Conservation (phyloP, 2,329 filamentous ascomycete species). For the Furcasterigmium sp. region DNA sequence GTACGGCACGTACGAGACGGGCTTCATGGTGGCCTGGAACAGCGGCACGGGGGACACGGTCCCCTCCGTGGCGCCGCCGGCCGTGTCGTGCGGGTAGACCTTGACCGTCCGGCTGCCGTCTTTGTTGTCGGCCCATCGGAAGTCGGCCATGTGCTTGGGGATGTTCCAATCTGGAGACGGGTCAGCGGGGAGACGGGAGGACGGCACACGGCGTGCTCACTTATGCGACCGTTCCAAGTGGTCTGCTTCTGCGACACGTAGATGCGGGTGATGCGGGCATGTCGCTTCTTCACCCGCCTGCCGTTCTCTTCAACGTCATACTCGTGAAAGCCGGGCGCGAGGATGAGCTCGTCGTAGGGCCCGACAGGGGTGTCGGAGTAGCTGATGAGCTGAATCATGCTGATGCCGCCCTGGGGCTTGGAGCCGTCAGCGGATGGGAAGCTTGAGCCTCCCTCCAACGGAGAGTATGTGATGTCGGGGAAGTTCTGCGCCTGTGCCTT, state of each 20-base stretch:
- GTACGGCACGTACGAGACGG: constrained; percentile 31
- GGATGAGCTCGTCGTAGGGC: constrained; percentile 46
- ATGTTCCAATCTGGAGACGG: constrained; percentile 45
- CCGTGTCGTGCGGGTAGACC: constrained; percentile 38
- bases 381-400: constrained; percentile 44
- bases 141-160: constrained; percentile 48
- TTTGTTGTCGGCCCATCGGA: constrained; percentile 34
- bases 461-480: constrained; percentile 34
- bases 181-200: neutral
- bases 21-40: constrained; percentile 40
- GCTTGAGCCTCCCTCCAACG: constrained; percentile 35
- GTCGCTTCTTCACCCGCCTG: constrained; percentile 25
- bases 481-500: constrained; percentile 22
- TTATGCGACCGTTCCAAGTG: constrained; percentile 46
- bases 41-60: constrained; percentile 29
- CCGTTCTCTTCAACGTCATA: constrained; percentile 29
- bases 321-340: constrained; percentile 40
- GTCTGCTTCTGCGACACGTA: constrained; percentile 49
- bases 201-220: constrained; percentile 21
- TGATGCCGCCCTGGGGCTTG: constrained; percentile 36
- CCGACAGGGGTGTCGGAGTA: constrained; percentile 47
- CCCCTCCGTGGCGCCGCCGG: constrained; percentile 22
- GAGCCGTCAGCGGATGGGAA: constrained; percentile 29
- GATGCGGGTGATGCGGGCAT: constrained; percentile 42
- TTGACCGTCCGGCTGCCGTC: constrained; percentile 32